Conservation (phyloP, 2,329 filamentous ascomycete species). For the Macrophomina phaseolina region DNA sequence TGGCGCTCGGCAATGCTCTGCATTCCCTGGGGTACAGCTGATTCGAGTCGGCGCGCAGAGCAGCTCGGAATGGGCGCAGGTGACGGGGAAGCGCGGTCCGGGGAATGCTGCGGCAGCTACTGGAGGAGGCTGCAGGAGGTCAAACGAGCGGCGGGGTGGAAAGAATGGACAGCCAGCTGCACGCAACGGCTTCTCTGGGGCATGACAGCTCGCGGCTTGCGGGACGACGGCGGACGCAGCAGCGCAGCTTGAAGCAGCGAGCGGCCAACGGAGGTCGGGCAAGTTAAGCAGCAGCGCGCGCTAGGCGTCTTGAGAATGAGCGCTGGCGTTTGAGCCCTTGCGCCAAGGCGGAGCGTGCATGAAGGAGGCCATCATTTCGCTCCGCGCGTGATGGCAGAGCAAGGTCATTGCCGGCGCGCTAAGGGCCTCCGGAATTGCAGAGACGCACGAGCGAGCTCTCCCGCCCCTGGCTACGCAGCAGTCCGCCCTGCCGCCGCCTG, state of each 20-base stretch:
- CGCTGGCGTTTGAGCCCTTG: slow-evolving; percentile 17
- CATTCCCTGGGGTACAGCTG: slow-evolving; percentile 17
- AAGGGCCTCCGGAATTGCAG: slow-evolving; percentile 11
- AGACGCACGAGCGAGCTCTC: slow-evolving; percentile 3
- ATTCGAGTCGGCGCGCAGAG: background rate
- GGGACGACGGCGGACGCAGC: slow-evolving; percentile 6
- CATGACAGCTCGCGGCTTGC: slow-evolving; percentile 12
- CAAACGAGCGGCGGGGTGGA: slow-evolving; percentile 19
- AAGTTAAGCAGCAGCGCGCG: slow-evolving; percentile 20
- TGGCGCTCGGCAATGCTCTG: slow-evolving; percentile 26
- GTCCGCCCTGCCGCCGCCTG: background rate
- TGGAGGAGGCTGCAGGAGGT: background rate
- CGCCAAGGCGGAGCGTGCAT: slow-evolving; percentile 26
- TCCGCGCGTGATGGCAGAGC: slow-evolving; percentile 14
- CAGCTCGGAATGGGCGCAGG: slow-evolving; percentile 12
- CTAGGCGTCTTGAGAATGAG: slow-evolving; percentile 22
- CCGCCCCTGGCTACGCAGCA: background rate
- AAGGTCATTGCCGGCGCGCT: slow-evolving; percentile 11
- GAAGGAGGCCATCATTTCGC: slow-evolving; percentile 22
- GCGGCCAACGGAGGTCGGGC: slow-evolving; percentile 11
- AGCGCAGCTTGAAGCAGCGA: slow-evolving; percentile 18
- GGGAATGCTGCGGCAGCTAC: slow-evolving; percentile 5
- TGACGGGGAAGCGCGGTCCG: slow-evolving; percentile 7
- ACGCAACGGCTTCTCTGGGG: slow-evolving; percentile 15
- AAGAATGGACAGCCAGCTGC: slow-evolving; percentile 24